Conservation (phyloP, 345 rosid genomes). For the Trapa incisa region DNA sequence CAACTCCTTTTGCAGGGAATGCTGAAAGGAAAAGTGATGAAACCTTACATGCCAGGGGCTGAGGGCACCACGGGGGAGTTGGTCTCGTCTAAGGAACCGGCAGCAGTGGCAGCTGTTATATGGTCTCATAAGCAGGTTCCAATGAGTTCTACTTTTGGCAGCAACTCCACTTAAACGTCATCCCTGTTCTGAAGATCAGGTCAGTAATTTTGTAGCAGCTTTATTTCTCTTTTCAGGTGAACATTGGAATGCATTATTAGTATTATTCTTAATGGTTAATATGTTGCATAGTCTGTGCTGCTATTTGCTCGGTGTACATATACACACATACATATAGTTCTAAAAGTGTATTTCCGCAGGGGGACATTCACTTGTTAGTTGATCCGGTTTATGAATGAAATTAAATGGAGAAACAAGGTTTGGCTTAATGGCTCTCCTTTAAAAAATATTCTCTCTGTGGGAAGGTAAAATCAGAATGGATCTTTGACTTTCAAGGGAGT, state of each 20-base stretch:
- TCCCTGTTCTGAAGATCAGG: neutral
- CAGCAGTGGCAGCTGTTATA: neutral
- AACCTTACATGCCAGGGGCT: slow-evolving; percentile 63
- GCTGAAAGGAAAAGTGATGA: slow-evolving; percentile 57
- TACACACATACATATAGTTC: neutral
- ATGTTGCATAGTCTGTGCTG: neutral
- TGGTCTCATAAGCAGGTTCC: slow-evolving; percentile 44
- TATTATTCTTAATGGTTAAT: neutral
- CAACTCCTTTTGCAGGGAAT: slow-evolving; percentile 36
- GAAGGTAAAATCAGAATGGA: too few species aligned
- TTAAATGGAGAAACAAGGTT: too few species aligned
- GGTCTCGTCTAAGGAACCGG: too few species aligned
- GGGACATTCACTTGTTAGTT: too few species aligned
- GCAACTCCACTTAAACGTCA: slow-evolving; percentile 19
- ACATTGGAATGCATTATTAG: neutral
- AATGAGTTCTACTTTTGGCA: slow-evolving; percentile 52
- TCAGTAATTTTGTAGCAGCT: neutral
- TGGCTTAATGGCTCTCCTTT: too few species aligned
- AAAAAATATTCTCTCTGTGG: too few species aligned
- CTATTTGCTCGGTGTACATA: neutral
- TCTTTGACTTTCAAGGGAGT: too few species aligned
- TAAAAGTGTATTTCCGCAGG: neutral
- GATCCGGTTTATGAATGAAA: too few species aligned
- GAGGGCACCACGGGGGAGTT: slow-evolving; percentile 7
- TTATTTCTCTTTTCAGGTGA: neutral